Conservation (phyloP, 2,329 filamentous ascomycete species). For the Pseudogymnoascus sp. region DNA sequence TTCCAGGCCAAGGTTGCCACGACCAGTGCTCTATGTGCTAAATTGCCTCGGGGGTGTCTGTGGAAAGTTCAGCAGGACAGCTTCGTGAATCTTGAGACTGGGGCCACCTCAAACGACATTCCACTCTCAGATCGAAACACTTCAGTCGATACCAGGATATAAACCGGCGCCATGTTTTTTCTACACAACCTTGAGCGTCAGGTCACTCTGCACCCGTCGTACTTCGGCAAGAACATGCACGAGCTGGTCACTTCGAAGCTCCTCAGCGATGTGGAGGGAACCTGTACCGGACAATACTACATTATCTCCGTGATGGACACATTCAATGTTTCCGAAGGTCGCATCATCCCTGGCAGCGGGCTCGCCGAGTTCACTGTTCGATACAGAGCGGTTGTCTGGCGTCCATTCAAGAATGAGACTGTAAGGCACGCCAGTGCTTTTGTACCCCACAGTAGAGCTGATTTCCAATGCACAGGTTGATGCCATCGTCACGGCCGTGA, state of each 20-base stretch:
- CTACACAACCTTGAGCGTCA: conserved; percentile 93
- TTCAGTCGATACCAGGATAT: background rate
- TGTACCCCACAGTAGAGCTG: background rate
- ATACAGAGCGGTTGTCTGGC: conserved; percentile 94
- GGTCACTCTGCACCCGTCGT: conserved; percentile 92
- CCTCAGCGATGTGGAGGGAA: conserved; percentile 87
- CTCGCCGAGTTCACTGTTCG: conserved; percentile 90
- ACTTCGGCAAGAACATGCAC: conserved; percentile 90
- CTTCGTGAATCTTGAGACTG: background rate
- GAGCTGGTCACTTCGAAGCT: conserved; percentile 85
- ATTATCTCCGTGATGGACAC: conserved; percentile 98
- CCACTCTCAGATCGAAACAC: background rate
- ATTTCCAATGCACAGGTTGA: conserved; percentile 59
- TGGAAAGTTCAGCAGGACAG: conserved; percentile 4
- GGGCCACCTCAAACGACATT: background rate
- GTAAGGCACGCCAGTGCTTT: conserved; percentile 45
- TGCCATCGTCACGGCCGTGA: conserved; percentile 85
- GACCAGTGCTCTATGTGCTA: background rate
- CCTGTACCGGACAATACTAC: conserved; percentile 91
- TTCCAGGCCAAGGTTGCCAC: background rate
- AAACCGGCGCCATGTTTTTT: conserved; percentile 72
- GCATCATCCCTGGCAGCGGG: conserved; percentile 84
- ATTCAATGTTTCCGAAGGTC: conserved; percentile 87
- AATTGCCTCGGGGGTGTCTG: background rate
- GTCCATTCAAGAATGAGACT: conserved; percentile 96